phyloP scores from a whole-genome alignment of 331 rosid species.

The Erythrophleum ivorense region DNA sequence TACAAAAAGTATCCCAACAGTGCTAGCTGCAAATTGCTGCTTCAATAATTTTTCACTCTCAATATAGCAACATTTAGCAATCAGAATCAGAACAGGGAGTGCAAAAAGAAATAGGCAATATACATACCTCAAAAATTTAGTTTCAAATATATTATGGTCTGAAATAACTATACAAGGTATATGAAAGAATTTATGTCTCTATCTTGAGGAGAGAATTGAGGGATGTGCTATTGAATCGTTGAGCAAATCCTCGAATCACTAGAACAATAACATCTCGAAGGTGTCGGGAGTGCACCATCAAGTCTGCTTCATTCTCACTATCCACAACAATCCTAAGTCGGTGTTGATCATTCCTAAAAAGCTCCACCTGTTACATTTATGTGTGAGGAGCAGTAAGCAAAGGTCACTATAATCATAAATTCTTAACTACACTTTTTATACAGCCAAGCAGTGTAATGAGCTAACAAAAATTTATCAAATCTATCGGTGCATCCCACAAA shows the following conservation, averaged over 20 bases:
- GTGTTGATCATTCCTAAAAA: constrained; percentile 87
- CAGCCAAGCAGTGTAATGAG: background rate
- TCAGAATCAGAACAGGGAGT: background rate
- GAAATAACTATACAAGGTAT: constrained; percentile 32
- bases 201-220: constrained; percentile 97
- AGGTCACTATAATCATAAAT: background rate
- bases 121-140: constrained; percentile 23
- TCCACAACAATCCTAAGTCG: constrained; percentile 91
- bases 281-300: constrained; percentile 95
- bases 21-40: background rate
- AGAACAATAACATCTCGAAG: constrained; percentile 88
- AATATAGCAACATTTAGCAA: constrained; percentile 18
- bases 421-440: background rate
- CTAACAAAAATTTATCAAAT: background rate
- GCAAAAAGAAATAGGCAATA: constrained; percentile 16
- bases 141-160: constrained; percentile 26
- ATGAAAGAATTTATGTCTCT: constrained; percentile 55
- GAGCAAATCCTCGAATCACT: constrained; percentile 95
- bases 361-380: constrained; percentile 77
- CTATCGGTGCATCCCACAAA: background rate
- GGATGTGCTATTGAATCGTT: constrained; percentile 94
- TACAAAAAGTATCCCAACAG: background rate
- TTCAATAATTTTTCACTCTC: constrained; percentile 16
- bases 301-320: constrained; percentile 84
- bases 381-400: constrained; percentile 30